Evolutionary conservation across 177 flowering plant species (phyloP), one percentile per base, ranked within the genome.

Genomic region (Telopea speciosissima): DNA sequence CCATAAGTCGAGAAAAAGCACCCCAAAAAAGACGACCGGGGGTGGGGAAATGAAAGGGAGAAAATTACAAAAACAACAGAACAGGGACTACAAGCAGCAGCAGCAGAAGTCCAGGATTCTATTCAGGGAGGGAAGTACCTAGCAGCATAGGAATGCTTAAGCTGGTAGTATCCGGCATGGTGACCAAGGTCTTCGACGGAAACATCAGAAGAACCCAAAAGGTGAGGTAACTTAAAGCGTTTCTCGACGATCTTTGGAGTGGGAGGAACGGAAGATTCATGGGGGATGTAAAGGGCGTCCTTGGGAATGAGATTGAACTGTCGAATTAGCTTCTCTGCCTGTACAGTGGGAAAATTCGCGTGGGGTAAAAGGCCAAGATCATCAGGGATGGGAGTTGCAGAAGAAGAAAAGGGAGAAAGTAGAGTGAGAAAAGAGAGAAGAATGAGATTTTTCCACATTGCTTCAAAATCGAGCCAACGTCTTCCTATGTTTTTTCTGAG

Each of bases 161-260:
- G 78, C 25, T 72, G 62, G 40, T 81, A 87, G 74, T 87, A 87
- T 3, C 91, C 91, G 26, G 89, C 91, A 74, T 83, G 85, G 67
- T 86, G 89, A 42, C 84, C 86, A 28, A 87, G 77, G 16, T 87
- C 88, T 3, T 79, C 78, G 5, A 81, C 78, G n/a, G 85, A 71
- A 17, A 78, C 60, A 10, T 70, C 86, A 36, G 40, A 36, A 8
- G 83, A 68, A 22, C 63, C 79, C 8, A 31, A 68, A 21, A 81
- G 44, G 24, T 28, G 12, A 3, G 89, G 79, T 36, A 85, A 78
- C 45, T 23, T 65, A 17, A 85, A 73, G 1, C 64, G 69, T 77
- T 67, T 84, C 76, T 87, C 91, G 9, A 81, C 82, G 23, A 85
- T 68, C 64, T 68, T 59, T 24, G 78, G 58, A n/a, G 40, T 17